These are phyloP conservation scores for Vigna radiata DNA, from an alignment of 306 rosid species.

Conservation along the genomic window DNA sequence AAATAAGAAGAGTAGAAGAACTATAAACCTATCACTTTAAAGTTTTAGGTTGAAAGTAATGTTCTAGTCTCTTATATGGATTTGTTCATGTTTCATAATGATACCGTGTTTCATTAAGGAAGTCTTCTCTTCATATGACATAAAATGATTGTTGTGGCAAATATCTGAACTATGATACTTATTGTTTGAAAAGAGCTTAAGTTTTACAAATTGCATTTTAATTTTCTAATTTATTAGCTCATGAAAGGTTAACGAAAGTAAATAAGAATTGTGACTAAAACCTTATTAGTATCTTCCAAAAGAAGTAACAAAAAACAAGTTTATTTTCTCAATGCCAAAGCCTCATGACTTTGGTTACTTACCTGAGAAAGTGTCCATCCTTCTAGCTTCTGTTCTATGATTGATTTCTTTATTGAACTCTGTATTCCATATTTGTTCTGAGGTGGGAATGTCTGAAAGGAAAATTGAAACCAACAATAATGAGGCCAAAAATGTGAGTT, in stretches of 20 bases:
- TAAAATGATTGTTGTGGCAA: background rate
- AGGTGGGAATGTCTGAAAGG: slow-evolving; percentile 66
- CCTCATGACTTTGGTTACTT: slow-evolving; percentile 18
- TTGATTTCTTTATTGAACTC: slow-evolving; percentile 56
- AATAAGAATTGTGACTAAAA: background rate
- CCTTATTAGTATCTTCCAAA: background rate
- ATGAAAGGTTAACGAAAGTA: background rate
- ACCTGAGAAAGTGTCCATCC: slow-evolving; percentile 65
- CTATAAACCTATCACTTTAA: too few species aligned
- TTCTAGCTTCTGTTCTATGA: slow-evolving; percentile 65
- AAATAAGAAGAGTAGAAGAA: too few species aligned
- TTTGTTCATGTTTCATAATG: too few species aligned
- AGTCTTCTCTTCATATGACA: background rate
- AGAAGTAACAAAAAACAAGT: background rate
- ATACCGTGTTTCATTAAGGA: too few species aligned
- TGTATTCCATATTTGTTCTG: slow-evolving; percentile 51
- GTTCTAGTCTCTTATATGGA: too few species aligned
- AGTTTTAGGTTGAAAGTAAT: too few species aligned
- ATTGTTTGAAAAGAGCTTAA: background rate
- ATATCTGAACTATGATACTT: background rate
- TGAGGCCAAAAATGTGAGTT: background rate
- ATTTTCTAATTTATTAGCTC: background rate
- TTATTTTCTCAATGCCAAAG: background rate
- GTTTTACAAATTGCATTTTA: background rate
- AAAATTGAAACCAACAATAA: slow-evolving; percentile 1